Conservation (phyloP, 2,329 filamentous ascomycete genomes). For the Aspergillus hiratsukae region DNA sequence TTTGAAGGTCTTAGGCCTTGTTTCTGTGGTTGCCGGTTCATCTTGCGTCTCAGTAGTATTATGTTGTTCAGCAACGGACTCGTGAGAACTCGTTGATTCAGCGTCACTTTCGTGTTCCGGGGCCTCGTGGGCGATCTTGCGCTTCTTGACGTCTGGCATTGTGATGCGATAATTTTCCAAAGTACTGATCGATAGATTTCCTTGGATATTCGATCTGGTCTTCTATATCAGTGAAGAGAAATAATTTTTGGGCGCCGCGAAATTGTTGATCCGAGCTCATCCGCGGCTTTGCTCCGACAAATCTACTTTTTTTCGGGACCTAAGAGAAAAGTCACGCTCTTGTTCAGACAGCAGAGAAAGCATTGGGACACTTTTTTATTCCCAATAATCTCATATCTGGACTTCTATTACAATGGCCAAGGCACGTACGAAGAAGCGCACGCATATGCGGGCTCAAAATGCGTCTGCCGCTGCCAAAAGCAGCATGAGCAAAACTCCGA, state of each 20-base stretch:
- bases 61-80: slow-evolving; percentile 7
- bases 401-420: slow-evolving; percentile 61
- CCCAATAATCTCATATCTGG: slow-evolving; percentile 1
- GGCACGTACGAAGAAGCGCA: slow-evolving; percentile 80
- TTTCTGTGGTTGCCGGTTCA: neutral
- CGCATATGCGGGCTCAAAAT: slow-evolving; percentile 66
- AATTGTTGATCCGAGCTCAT: slow-evolving; percentile 34
- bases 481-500: slow-evolving; percentile 65
- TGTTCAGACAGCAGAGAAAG: slow-evolving; percentile 9
- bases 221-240: slow-evolving; percentile 16
- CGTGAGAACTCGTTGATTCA: slow-evolving; percentile 19
- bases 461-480: slow-evolving; percentile 47
- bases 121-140: slow-evolving; percentile 32
- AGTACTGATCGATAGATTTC: slow-evolving; percentile 6
- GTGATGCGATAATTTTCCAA: neutral
- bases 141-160: slow-evolving; percentile 40
- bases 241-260: slow-evolving; percentile 31
- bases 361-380: slow-evolving; percentile 4
- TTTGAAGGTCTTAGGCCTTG: slow-evolving; percentile 44
- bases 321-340: slow-evolving; percentile 28
- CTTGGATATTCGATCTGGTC: neutral
- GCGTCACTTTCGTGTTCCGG: slow-evolving; percentile 19
- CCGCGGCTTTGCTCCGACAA: slow-evolving; percentile 22
- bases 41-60: slow-evolving; percentile 4
- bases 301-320: slow-evolving; percentile 31